These are phyloP conservation scores for Pyrenophora graminea DNA, from an alignment of 2,329 filamentous ascomycete species.

Conservation along the genomic window DNA sequence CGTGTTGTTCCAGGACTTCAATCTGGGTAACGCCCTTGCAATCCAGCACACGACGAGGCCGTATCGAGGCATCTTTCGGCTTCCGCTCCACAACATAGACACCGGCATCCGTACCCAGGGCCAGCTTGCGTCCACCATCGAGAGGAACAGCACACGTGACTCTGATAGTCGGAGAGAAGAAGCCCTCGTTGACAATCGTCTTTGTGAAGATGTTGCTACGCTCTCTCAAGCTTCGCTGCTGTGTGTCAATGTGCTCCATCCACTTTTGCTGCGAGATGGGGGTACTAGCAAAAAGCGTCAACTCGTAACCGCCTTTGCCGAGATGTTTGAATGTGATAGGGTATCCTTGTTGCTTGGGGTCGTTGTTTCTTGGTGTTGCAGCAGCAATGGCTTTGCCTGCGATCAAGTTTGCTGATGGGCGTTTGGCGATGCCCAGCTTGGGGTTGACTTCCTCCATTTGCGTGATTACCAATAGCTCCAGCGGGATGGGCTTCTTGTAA, in stretches of 20 bases:
- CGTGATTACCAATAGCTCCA: conserved; percentile 88
- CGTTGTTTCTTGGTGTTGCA: conserved; percentile 43
- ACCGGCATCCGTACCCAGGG: conserved; percentile 92
- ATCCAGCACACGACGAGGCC: conserved; percentile 83
- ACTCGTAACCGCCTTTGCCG: conserved; percentile 92
- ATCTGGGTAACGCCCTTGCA: conserved; percentile 88
- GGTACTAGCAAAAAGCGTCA: conserved; percentile 84
- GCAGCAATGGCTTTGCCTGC: conserved; percentile 56
- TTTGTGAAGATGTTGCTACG: conserved; percentile 72
- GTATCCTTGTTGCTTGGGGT: conserved; percentile 71
- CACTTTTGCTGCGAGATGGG: conserved; percentile 90
- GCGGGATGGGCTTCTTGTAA: conserved; percentile 90
- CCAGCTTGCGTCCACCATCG: conserved; percentile 90
- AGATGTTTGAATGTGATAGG: conserved; percentile 96
- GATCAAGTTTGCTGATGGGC: conserved; percentile 80
- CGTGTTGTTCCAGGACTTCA: conserved; percentile 93
- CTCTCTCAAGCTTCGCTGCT: conserved; percentile 83
- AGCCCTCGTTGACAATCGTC: conserved; percentile 75
- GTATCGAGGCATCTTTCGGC: conserved; percentile 73
- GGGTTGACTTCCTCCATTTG: conserved; percentile 98
- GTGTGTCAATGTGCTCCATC: conserved; percentile 91
- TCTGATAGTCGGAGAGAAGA: conserved; percentile 85
- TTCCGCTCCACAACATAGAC: conserved; percentile 92
- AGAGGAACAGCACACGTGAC: conserved; percentile 95
- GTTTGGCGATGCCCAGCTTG: conserved; percentile 75